Percentiles rank a stretch among this genome's conserved stretches.
Evolutionary conservation across 495 filamentous ascomycete species (phyloP).

Genomic region (Penicillium canescens): DNA sequence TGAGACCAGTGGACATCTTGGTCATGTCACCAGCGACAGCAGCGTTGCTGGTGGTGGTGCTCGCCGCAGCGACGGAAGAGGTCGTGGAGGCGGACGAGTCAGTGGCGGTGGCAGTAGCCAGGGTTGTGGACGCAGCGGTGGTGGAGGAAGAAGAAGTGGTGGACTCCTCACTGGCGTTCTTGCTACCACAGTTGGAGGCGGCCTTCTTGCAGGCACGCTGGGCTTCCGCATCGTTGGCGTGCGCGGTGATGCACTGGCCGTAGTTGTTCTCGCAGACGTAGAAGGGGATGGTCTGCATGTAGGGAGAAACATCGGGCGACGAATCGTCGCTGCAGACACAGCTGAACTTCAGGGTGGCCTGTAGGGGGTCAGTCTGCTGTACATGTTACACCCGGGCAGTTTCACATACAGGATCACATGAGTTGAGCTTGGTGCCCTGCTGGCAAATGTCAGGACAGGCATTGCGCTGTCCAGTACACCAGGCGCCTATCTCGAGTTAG

Average conservation of each 20-base stretch:
- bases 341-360: slow-evolving; percentile 52
- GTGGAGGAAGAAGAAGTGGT: slow-evolving; percentile 29
- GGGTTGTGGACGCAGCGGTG: slow-evolving; percentile 18
- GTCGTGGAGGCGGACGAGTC: slow-evolving; percentile 24
- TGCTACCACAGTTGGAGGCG: slow-evolving; percentile 43
- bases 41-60: slow-evolving; percentile 32
- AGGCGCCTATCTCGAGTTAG: slow-evolving; percentile 34
- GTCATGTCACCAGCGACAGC: slow-evolving; percentile 34
- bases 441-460: slow-evolving; percentile 49
- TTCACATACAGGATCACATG: slow-evolving; percentile 43
- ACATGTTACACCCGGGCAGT: not conserved
- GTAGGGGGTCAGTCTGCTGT: not conserved
- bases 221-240: slow-evolving; percentile 44
- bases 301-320: slow-evolving; percentile 51
- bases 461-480: slow-evolving; percentile 48
- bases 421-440: slow-evolving; percentile 39
- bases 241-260: slow-evolving; percentile 48
- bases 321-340: slow-evolving; percentile 57
- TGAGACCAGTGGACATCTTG: slow-evolving; percentile 49
- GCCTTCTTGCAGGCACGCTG: slow-evolving; percentile 45
- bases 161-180: slow-evolving; percentile 41
- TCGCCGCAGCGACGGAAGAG: slow-evolving; percentile 32
- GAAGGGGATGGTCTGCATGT: slow-evolving; percentile 56
- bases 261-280: slow-evolving; percentile 54
- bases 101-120: slow-evolving; percentile 30